These are phyloP conservation scores for Coemansia sp. DNA, from an alignment of 192 early-diverging fungal species.

Conservation along the genomic window DNA sequence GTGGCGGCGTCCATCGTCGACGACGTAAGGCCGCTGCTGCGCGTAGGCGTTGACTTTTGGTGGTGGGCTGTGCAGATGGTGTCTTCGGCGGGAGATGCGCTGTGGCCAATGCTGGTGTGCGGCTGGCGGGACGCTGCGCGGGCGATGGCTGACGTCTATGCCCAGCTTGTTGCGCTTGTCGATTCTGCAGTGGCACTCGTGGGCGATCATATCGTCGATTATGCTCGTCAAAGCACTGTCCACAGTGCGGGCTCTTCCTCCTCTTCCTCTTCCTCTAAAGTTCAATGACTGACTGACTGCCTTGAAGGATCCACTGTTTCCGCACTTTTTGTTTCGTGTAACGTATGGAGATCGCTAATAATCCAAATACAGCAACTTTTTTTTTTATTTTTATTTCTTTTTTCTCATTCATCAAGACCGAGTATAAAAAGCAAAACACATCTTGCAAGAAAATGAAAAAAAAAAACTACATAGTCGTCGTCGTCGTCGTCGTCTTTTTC, in stretches of 20 bases:
- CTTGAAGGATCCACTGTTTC: too few relatives aligned
- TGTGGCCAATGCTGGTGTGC: conserved; percentile 27
- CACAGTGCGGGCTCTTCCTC: too few relatives aligned
- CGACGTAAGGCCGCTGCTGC: too few relatives aligned
- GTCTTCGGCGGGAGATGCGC: not conserved
- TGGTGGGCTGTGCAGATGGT: not conserved
- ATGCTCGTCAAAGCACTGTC: conserved; percentile 31
- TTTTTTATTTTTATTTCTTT: too few relatives aligned
- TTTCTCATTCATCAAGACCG: not conserved
- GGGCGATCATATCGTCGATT: conserved; percentile 37
- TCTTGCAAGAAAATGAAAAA: not conserved
- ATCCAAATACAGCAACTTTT: too few relatives aligned
- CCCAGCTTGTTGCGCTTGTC: conserved; percentile 21
- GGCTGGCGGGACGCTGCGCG: conserved; percentile 18
- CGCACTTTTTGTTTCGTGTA: not conserved
- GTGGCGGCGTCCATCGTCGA: too few relatives aligned
- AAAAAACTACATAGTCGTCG: too few relatives aligned
- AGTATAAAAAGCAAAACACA: not conserved
- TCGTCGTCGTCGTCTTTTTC: not conserved
- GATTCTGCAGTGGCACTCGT: conserved; percentile 24
- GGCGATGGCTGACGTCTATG: conserved; percentile 37
- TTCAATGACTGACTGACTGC: too few relatives aligned
- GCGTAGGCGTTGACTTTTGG: not conserved
- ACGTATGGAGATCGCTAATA: too few relatives aligned
- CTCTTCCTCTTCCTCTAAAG: too few relatives aligned